These are phyloP conservation scores for Solanum bulbocastanum DNA, from an alignment of 257 asterid genomes.

Conservation along the genomic window DNA sequence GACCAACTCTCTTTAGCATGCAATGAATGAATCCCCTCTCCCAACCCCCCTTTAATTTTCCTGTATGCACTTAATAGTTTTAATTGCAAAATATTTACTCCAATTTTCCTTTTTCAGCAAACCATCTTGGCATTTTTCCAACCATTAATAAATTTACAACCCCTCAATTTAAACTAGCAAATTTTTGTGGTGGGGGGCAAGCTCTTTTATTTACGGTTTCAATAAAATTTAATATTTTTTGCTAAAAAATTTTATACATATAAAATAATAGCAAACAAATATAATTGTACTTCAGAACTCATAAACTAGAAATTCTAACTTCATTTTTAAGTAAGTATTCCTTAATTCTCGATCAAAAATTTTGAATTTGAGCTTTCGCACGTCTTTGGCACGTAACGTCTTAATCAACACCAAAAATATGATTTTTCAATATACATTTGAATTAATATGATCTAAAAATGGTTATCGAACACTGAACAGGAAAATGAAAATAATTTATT, in stretches of 20 bases:
- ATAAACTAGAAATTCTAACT: not conserved
- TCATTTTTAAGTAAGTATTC: not conserved
- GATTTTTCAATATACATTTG: not conserved
- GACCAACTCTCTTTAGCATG: not conserved
- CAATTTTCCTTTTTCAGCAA: conserved; percentile 10
- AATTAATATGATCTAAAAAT: not conserved
- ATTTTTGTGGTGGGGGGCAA: not conserved
- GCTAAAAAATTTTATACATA: not conserved
- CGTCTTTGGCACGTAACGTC: not conserved
- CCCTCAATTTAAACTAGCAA: conserved; percentile 13
- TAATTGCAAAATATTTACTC: conserved; percentile 6
- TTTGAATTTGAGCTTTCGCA: not conserved
- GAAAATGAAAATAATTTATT: not conserved
- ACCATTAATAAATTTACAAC: conserved; percentile 2
- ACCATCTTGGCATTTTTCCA: conserved; percentile 10
- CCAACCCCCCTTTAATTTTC: not conserved
- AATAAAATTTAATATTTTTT: not conserved
- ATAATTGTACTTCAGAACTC: not conserved
- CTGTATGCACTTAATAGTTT: not conserved
- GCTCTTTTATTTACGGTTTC: not conserved
- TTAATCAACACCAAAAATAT: not conserved
- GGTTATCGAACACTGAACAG: not conserved
- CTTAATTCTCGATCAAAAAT: not conserved
- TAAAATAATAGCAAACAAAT: not conserved
- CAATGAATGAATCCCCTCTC: not conserved